Base-by-base conservation (phyloP, 2,329 filamentous ascomycete genomes). In the Colletotrichum tofieldiae region DNA sequence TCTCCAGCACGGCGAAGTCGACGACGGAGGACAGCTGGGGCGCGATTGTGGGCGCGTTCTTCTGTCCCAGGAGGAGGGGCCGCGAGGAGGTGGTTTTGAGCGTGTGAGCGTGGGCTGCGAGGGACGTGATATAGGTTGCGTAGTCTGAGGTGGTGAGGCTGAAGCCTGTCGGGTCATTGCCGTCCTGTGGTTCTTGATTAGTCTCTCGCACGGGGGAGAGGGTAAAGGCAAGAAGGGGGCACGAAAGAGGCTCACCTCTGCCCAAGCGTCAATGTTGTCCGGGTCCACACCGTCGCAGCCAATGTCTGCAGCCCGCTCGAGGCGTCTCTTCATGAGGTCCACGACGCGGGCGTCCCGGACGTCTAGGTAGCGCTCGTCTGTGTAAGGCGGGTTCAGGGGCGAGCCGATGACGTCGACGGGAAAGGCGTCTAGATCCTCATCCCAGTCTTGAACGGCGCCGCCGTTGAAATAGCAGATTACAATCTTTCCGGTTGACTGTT, bases 1-100 rank as follows among this genome's bases (percentile, higher is more conserved):
- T 76, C 73, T 84, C 74, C 75, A 84, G 74, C 72, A 84, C 75
- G 39, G 79, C 79, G 70, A 81, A 81, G 72, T 81, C 80, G 26
- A 80, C 76, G n/a, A 67, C 63, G 32, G 70, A 73, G 35, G 76
- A 74, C 5, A 81, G 76, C 35, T 75, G 62, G 2, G 71, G 35
- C 26, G 79, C 77, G 43, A 81, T 76, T 35, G 77, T 75, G 3
- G 76, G 75, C 9, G 79, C 79, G 61, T 81, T 81, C 75, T 81
- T 81, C 60, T 81, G 80, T n/a, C 80, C 79, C 32, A 81, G 71
- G 32, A 81, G 76, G 18, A 81, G 76, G 11, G 72, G 55, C 16
- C 67, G 41, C 35, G 76, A 69, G 29, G 76, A 76, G 5, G 68
- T 61, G 58, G 76, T 73, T 26, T 77, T 79, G 52, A 76, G 76